Evolutionary conservation across 257 asterid species (phyloP), one percentile per base, ranked within the genome.

Genomic region (Forsythia suspensa): DNA sequence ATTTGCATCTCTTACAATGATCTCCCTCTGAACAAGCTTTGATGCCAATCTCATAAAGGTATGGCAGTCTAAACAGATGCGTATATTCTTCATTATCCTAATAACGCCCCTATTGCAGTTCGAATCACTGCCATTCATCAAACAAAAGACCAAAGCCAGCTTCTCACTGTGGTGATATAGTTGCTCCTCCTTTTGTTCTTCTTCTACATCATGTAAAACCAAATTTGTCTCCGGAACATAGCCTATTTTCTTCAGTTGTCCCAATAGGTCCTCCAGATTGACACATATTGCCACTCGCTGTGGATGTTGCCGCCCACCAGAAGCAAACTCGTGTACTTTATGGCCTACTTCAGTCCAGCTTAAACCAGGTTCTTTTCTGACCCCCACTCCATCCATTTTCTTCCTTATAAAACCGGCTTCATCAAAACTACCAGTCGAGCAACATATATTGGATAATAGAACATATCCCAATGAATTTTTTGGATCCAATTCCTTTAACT

Each of bases 161-260:
- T 94, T 94, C 86, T 94, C 98, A 70, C 98, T 91, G 84, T 94
- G 98, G 81, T 82, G 87, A 87, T 88, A 88, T 73, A 94, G 65
- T 67, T 92, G 97, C 91, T 94, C 98, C 90, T 91, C 97, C 71
- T 90, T 94, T 18, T 91, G 96, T 91, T 94, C 97, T 65, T 94
- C 98, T 80, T 94, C 97, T 10, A 91, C 86, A 73, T 94, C 98
- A 74, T 86, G 86, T 79, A 91, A 82, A 3, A 90, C 92, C 61
- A 84, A 80, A 73, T 79, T 77, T 15, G 91, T 92, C 76, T 87
- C 89, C 3, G 92, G 94, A 21, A 81, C 85, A 48, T 89, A 90
- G 24, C 95, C 93, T 61, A 86, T 6, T 69, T 71, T 81, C 84
- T 79, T 90, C 75, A 87, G 68, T 70, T 81, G 82, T 72, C 73